A percentile compares a stretch with the other conserved stretches of the same genome.
Conservation (phyloP, 2,329 filamentous ascomycete species). For the Hawksworthiomyces lignivorus region DNA sequence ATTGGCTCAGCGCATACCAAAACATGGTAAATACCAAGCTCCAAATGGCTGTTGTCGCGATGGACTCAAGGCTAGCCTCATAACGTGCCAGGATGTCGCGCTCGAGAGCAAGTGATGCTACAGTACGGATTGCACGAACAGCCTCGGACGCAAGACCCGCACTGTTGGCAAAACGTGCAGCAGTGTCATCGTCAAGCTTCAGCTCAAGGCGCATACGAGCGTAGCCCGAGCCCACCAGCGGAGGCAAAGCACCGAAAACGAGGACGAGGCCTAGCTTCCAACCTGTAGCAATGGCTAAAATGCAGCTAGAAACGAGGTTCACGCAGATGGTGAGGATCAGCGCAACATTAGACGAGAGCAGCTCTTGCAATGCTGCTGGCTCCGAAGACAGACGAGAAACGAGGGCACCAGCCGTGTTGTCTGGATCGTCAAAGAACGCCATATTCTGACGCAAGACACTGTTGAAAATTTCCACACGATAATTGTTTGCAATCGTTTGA, state of each 20-base stretch:
- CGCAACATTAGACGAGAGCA: slow-evolving; percentile 40
- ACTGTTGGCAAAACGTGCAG: slow-evolving; percentile 36
- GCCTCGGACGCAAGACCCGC: slow-evolving; percentile 36
- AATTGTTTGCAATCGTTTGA: slow-evolving; percentile 25
- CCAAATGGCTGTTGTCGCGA: not conserved
- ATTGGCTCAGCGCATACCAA: slow-evolving; percentile 2
- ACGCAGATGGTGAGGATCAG: slow-evolving; percentile 39
- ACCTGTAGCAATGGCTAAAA: slow-evolving; percentile 37
- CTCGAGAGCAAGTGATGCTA: slow-evolving; percentile 41
- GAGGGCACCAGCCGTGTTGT: slow-evolving; percentile 31
- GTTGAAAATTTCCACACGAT: slow-evolving; percentile 35
- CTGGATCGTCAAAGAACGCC: slow-evolving; percentile 33
- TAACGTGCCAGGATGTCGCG: slow-evolving; percentile 21
- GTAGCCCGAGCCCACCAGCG: slow-evolving; percentile 37
- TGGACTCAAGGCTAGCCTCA: not conserved
- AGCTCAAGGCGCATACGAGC: slow-evolving; percentile 41
- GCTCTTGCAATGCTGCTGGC: slow-evolving; percentile 40
- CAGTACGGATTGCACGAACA: slow-evolving; percentile 39
- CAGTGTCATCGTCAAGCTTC: slow-evolving; percentile 36
- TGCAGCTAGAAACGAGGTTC: slow-evolving; percentile 36
- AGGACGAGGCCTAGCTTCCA: slow-evolving; percentile 45
- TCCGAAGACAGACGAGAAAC: slow-evolving; percentile 30
- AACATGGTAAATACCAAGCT: not conserved
- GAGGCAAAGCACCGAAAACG: slow-evolving; percentile 32
- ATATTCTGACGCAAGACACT: slow-evolving; percentile 50